These are phyloP conservation scores for Melampsora abietis-canadensis DNA, from an alignment of 1,284 basidiomycete species.

Conservation along the genomic window DNA sequence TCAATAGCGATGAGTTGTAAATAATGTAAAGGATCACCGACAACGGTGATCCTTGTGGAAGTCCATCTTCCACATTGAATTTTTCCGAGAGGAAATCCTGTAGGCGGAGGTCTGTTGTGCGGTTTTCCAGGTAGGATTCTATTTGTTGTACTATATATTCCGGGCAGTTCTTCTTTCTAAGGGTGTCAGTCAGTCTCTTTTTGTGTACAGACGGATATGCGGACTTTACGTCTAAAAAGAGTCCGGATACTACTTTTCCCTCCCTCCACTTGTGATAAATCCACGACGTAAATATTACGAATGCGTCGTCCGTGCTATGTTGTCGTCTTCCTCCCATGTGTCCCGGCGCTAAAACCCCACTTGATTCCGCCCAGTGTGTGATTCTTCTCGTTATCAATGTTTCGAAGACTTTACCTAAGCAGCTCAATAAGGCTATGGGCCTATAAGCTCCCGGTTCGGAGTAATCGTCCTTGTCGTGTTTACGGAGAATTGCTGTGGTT, in stretches of 20 bases:
- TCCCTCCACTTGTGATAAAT: not conserved
- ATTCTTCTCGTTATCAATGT: not conserved
- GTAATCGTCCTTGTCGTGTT: constrained; percentile 2
- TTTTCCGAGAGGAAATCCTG: not conserved
- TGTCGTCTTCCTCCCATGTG: not conserved
- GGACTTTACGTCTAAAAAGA: constrained; percentile 17
- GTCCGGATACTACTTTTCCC: too few species aligned
- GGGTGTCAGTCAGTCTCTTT: not conserved
- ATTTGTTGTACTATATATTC: not conserved
- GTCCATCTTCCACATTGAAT: not conserved
- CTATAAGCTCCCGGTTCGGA: not conserved
- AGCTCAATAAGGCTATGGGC: not conserved
- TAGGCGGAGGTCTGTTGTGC: not conserved
- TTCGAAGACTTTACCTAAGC: not conserved
- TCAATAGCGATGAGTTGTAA: constrained; percentile 12
- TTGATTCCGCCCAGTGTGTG: not conserved
- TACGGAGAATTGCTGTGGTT: not conserved
- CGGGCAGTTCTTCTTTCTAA: not conserved
- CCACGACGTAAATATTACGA: not conserved
- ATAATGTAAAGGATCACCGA: constrained; percentile 19
- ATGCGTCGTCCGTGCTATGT: too few species aligned
- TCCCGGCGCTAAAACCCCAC: not conserved
- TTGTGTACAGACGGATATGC: constrained; percentile 21
- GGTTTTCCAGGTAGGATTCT: not conserved
- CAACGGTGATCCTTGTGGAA: constrained; percentile 11